These are phyloP conservation scores for Candida succiphila DNA, from an alignment of 805 yeast species.

Conservation along the genomic window DNA sequence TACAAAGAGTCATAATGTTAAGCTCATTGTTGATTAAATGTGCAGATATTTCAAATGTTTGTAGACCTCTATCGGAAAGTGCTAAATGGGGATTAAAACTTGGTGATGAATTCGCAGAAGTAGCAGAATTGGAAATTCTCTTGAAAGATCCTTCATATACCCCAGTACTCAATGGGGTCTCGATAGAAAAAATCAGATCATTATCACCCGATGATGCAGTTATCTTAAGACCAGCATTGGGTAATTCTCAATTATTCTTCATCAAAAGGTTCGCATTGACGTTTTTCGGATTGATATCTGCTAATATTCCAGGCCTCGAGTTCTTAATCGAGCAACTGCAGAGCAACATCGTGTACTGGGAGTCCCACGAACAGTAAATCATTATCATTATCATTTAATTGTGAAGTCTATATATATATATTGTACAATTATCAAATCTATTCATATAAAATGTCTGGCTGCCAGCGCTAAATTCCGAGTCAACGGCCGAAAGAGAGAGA, in stretches of 20 bases:
- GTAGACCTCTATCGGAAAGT: conserved; percentile 67
- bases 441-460: no score
- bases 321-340: conserved; percentile 46
- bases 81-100: conserved; percentile 83
- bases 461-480: no score
- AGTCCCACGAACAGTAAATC: background rate
- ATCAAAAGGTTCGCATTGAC: conserved; percentile 73
- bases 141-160: conserved; percentile 3
- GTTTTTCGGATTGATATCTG: conserved; percentile 57
- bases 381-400: no score
- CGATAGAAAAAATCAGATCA: conserved; percentile 5
- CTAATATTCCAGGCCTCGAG: conserved; percentile 48
- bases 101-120: conserved; percentile 67
- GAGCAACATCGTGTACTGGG: conserved; percentile 52
- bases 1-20: conserved; percentile 29
- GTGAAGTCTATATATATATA: no score
- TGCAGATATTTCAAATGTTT: conserved; percentile 92
- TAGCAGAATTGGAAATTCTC: conserved; percentile 38
- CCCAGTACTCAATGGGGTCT: no score
- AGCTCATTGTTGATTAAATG: conserved; percentile 74
- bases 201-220: conserved; percentile 31
- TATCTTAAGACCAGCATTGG: conserved; percentile 36
- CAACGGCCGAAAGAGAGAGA: no score
- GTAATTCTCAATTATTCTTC: conserved; percentile 73
- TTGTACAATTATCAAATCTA: no score